Base-by-base conservation (phyloP, 2,329 filamentous ascomycete species). In the Colletotrichum sp. region DNA sequence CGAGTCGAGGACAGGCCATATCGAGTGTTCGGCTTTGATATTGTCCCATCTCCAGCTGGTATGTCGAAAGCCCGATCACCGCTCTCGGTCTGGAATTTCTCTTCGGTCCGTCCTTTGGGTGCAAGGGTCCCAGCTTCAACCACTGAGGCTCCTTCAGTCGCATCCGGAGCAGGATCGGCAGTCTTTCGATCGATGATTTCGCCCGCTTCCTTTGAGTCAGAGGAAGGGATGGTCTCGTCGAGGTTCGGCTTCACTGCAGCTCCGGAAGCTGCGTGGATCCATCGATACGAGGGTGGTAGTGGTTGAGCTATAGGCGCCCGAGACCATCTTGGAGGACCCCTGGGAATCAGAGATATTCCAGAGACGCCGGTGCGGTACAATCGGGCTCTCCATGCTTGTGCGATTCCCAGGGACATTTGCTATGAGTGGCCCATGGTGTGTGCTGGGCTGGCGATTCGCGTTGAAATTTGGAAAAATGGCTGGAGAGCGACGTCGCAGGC, bases 331-430 rank as follows among this genome's bases (percentile, higher is more conserved):
- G 55, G 76, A 71, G 69, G 70, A 59, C n/a, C 66, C 76, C 66
- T 74, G 66, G 76, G 44, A 74, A 76, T 69, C 69, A 68, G 74
- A 74, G 78, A 79, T 77, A 79, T 72, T 77, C 78, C 68, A 70
- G 68, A 71, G 66, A 69, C 57, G 79, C 80, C 80, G 78, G 79
- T 80, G 79, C 79, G 81, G 78, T 81, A 84, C 78, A 81, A 81
- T 81, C 83, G 82, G 81, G 83, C 83, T 83, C 86, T 85, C 86
- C 85, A 86, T 82, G 83, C 76, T 81, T 84, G 83, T 79, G 83
- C 84, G 84, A 86, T 84, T 84, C 86, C 85, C 82, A 86, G 83
- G 82, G 83, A 86, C 87, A 89, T 88, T 84, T 80, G 81, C 85
- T 84, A 88, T 86, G 79, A 82, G 73, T 72, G 79, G 80, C 74